Evolutionary conservation across 345 rosid species (phyloP).

Genomic region (Excoecaria cochinchinensis): DNA sequence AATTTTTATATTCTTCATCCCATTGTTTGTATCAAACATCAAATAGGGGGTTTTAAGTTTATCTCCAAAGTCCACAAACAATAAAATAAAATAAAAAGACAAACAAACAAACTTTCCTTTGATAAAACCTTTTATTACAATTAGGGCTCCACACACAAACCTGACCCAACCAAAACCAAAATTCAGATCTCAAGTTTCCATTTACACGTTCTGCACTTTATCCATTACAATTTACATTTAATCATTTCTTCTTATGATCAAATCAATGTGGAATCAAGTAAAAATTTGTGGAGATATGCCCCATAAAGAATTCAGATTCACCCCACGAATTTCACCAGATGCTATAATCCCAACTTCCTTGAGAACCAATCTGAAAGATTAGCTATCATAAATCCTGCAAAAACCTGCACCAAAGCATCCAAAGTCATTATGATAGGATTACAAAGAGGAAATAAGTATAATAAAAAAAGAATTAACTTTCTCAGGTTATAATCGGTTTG

Average conservation of each 20-base stretch:
- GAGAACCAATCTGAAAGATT: conserved; percentile 75
- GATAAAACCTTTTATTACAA: conserved; percentile 16
- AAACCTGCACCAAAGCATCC: conserved; percentile 52
- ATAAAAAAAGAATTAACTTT: background rate
- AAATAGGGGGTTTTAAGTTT: background rate
- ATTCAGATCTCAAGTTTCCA: conserved; percentile 15
- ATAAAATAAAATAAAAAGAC: too few relatives aligned
- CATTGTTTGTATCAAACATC: background rate
- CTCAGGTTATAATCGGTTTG: too few relatives aligned
- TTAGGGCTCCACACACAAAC: conserved; percentile 13
- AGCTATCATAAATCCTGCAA: conserved; percentile 89
- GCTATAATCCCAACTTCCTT: conserved; percentile 78
- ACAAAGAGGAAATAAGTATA: background rate
- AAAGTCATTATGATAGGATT: conserved; percentile 10
- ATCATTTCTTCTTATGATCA: conserved; percentile 7
- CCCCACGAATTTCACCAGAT: conserved; percentile 9
- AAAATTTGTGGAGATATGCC: conserved; percentile 26
- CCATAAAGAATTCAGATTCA: conserved; percentile 23
- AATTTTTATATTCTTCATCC: too few relatives aligned
- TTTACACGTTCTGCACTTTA: conserved; percentile 27
- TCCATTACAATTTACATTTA: conserved; percentile 3
- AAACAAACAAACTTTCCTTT: background rate
- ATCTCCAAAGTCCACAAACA: background rate
- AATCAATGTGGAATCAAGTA: conserved; percentile 13
- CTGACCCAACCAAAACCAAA: background rate